Evolutionary conservation across 371 early-diverging fungal genomes (phyloP).

Genomic region (Mucor circinelloides): DNA sequence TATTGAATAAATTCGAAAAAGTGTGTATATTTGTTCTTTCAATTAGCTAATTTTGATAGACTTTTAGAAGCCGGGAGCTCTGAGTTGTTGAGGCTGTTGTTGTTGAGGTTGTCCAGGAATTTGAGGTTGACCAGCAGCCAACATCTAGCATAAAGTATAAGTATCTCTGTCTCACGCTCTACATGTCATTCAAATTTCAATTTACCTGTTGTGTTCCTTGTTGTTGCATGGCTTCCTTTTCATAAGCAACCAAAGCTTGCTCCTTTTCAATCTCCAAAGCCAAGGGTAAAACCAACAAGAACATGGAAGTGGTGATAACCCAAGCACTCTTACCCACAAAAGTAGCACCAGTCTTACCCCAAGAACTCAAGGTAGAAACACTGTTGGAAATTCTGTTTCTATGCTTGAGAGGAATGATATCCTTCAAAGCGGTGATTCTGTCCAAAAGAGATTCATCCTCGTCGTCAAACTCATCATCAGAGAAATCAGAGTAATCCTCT

Average conservation of each 20-base stretch:
- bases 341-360: conserved; percentile 59
- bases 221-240: conserved; percentile 69
- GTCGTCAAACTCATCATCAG: conserved; percentile 57
- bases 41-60: background rate
- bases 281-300: conserved; percentile 75
- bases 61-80: conserved; percentile 28
- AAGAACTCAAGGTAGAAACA: conserved; percentile 53
- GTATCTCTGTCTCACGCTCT: background rate
- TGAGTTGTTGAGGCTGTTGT: conserved; percentile 25
- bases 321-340: conserved; percentile 78
- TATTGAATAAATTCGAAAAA: background rate
- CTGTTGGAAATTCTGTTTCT: conserved; percentile 60
- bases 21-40: conserved; percentile 1
- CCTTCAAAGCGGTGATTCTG: conserved; percentile 74
- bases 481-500: conserved; percentile 60
- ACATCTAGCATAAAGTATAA: conserved; percentile 29
- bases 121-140: conserved; percentile 30
- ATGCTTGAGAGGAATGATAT: conserved; percentile 73
- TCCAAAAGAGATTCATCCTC: conserved; percentile 71
- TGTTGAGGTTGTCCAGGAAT: conserved; percentile 30
- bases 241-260: conserved; percentile 77
- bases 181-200: background rate
- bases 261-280: conserved; percentile 78
- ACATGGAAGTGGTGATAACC: conserved; percentile 80
- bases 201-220: conserved; percentile 61